Evolutionary conservation across 768 basidiomycete genomes (phyloP).

Genomic region (Auricularia heimuer): DNA sequence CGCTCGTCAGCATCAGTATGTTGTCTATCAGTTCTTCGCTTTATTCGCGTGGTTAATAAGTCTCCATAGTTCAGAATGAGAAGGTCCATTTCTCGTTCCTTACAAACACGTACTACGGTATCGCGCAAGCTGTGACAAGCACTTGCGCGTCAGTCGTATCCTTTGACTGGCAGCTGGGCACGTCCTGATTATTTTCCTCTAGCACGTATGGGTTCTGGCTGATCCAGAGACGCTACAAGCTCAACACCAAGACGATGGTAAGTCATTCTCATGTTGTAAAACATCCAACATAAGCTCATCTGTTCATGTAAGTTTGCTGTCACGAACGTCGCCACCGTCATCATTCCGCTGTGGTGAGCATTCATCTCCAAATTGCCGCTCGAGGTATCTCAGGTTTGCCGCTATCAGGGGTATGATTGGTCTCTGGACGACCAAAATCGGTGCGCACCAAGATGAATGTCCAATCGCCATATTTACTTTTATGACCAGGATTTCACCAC

Average conservation of each 20-base stretch:
- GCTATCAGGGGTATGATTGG: slow-evolving; percentile 59
- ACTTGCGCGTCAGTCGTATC: slow-evolving; percentile 24
- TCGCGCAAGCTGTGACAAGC: slow-evolving; percentile 67
- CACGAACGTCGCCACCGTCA: slow-evolving; percentile 63
- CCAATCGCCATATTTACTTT: no score
- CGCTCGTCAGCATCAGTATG: slow-evolving; percentile 55
- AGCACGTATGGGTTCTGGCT: slow-evolving; percentile 77
- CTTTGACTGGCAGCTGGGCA: not conserved
- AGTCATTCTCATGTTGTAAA: slow-evolving; percentile 5
- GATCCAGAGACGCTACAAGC: slow-evolving; percentile 68
- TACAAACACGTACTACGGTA: slow-evolving; percentile 68
- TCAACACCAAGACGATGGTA: slow-evolving; percentile 76
- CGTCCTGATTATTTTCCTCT: not conserved
- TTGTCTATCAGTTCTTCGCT: not conserved
- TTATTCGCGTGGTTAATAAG: not conserved
- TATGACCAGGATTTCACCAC: slow-evolving; percentile 55
- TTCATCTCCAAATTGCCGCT: not conserved
- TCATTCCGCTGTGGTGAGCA: slow-evolving; percentile 58
- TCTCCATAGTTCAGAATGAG: slow-evolving; percentile 1
- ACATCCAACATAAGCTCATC: no score
- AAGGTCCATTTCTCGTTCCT: slow-evolving; percentile 76
- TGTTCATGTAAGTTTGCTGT: slow-evolving; percentile 41
- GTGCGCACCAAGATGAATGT: no score
- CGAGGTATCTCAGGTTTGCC: not conserved
- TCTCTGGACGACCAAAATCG: slow-evolving; percentile 62